phyloP scores from a whole-genome alignment of 345 rosid species.

The Zanthoxylum bungeanum region DNA sequence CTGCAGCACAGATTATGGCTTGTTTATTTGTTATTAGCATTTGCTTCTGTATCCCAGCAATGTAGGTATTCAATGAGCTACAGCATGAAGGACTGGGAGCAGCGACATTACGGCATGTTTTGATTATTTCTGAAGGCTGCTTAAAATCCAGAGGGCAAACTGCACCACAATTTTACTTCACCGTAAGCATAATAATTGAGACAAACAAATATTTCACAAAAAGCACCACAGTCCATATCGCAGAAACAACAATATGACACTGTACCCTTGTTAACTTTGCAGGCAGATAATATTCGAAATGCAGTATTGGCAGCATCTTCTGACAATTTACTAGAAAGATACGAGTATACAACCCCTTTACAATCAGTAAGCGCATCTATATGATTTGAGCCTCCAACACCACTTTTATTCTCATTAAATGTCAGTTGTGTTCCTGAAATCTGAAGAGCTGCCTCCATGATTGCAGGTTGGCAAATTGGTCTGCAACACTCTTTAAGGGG shows the following conservation, averaged over 20 bases:
- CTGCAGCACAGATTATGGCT: slow-evolving; percentile 87
- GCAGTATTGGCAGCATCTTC: slow-evolving; percentile 64
- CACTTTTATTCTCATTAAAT: slow-evolving; percentile 40
- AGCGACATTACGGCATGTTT: slow-evolving; percentile 81
- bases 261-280: slow-evolving; percentile 92
- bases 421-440: slow-evolving; percentile 61
- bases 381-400: slow-evolving; percentile 44
- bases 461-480: slow-evolving; percentile 83
- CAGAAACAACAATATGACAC: neutral
- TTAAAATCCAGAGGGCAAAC: slow-evolving; percentile 89
- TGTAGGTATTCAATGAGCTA: slow-evolving; percentile 78
- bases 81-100: slow-evolving; percentile 95
- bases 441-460: slow-evolving; percentile 76
- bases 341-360: slow-evolving; percentile 79
- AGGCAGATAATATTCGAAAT: slow-evolving; percentile 74
- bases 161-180: slow-evolving; percentile 36
- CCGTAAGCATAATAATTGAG: neutral
- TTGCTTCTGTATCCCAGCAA: slow-evolving; percentile 79
- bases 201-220: slow-evolving; percentile 1
- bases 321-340: slow-evolving; percentile 71
- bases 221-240: too few relatives aligned
- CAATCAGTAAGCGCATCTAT: slow-evolving; percentile 63
- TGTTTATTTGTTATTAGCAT: slow-evolving; percentile 96
- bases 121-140: slow-evolving; percentile 75
- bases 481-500: slow-evolving; percentile 92